Evolutionary conservation across 148 eudicot species (phyloP), one percentile per base, ranked within the genome.

Genomic region (Dysphania ambrosioides): DNA sequence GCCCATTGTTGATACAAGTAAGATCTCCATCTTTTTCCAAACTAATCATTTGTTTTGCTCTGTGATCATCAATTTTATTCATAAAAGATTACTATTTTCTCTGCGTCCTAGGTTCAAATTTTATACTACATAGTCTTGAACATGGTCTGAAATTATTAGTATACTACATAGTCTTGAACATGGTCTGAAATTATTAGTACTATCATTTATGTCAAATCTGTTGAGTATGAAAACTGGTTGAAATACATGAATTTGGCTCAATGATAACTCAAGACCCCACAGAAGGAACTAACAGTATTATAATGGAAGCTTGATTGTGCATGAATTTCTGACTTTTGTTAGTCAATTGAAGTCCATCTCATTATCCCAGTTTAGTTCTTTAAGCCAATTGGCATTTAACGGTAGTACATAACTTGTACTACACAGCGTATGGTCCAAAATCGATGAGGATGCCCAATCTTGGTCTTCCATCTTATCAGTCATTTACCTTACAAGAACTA

Each of bases 401-500:
- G n/a, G n/a, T 24, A 38, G 66, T 72, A 63, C 27, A 21, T 49
- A 2, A 36, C 41, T 30, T 31, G 19, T 23, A 32, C 76, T 56
- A n/a, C 49, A 65, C 66, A 95, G 98, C 89, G 56, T 87, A 85
- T 86, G 85, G 78, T 29, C 87, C 92, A 23, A 73, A 79, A 79
- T 76, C 87, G 21, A 78, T 84, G 81, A 88, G 96, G 75, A 68
- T 85, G 79, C 83, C 88, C 30, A 73, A 87, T 32, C 80, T 90
- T 11, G 93, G 97, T 12, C 89, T 92, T 49, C 92, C 93, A 49
- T 81, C 92, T 11, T 95, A 87, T 68, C 87, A 74, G 41, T 84
- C 84, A 67, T 95, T 84, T 78, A 85, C 96, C 68, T 59, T 90
- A 59, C 90, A 89, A 67, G 98, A 95, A 47, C 81, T 95, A 70